Evolutionary conservation across 371 early-diverging fungal genomes (phyloP), one percentile per base, ranked within the genome.

Genomic region (Syncephalastrum contaminatum): DNA sequence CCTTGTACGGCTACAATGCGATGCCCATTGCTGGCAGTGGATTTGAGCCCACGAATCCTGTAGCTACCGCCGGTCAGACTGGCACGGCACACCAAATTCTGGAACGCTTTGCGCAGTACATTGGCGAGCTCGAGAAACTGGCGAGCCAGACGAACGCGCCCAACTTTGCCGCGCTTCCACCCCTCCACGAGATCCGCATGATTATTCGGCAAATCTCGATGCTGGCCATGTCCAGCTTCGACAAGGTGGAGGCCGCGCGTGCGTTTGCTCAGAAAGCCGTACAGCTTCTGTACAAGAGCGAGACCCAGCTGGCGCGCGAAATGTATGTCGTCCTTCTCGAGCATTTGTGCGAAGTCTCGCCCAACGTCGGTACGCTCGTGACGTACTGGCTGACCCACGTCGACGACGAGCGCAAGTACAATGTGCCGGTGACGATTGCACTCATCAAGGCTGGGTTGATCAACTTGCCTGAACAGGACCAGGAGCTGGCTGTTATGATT

Each of bases 341-440:
- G 55, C 74, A 85, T 5, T 67, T 97, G 14, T 93, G 92, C 62
- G 90, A 92, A 50, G 64, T 84, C 27, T 93, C 94, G 0, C 80
- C 79, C 53, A 82, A 83, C 36, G 89, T 91, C 0, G 84, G 83
- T 21, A 86, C 87, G 46, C 92, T 97, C 68, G 90, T 98, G 45
- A 87, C 82, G 1, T 82, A 85, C 19, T 98, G 97, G 98, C 70
- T 99, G 16, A 81, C 93, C 12, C 95, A 92, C 72, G 84, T 93
- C 4, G 94, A 95, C 44, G 97, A 97, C 60, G 96, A 95, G 61
- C 90, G 94, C 63, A 94, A 95, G 64, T 89, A 86, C 60, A 90
- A 92, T 62, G 92, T 95, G 2, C 83, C 87, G 10, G 92, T 91
- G 1, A 89, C 92, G 1, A 74, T 88, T 16, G 84, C 91, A 3